Conservation (phyloP, 2,329 filamentous ascomycete species). For the Botryotinia narcissicola region DNA sequence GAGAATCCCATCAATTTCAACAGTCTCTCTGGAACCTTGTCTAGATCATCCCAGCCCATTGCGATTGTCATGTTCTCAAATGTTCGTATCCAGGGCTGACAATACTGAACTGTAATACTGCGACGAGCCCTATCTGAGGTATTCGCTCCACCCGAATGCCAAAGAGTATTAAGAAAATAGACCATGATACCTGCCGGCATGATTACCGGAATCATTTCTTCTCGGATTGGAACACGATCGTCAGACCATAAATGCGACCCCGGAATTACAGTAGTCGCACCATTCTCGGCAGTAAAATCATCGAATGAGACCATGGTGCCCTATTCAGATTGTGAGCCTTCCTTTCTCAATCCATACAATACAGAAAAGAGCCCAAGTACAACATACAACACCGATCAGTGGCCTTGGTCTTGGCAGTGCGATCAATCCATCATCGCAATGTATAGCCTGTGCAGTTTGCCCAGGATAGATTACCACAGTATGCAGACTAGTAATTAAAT, state of each 20-base stretch:
- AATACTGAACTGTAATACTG: constrained; percentile 37
- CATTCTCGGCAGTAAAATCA: constrained; percentile 36
- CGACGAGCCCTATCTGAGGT: constrained; percentile 26
- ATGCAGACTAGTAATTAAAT: constrained; percentile 41
- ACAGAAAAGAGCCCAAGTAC: not conserved
- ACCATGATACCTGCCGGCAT: constrained; percentile 37
- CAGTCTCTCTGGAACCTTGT: constrained; percentile 32
- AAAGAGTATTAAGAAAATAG: constrained; percentile 37
- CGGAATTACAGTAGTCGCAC: constrained; percentile 37
- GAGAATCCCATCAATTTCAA: constrained; percentile 35
- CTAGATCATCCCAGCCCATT: constrained; percentile 38
- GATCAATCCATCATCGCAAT: constrained; percentile 40
- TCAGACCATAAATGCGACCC: constrained; percentile 37
- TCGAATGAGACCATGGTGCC: constrained; percentile 38
- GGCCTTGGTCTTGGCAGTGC: constrained; percentile 35
- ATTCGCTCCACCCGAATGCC: constrained; percentile 36
- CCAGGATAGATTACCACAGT: constrained; percentile 43
- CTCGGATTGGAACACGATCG: constrained; percentile 32
- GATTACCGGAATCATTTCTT: constrained; percentile 34
- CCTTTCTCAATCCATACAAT: not conserved
- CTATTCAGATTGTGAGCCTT: constrained; percentile 24
- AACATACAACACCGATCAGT: constrained; percentile 33
- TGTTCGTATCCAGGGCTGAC: constrained; percentile 41
- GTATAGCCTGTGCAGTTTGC: constrained; percentile 39
- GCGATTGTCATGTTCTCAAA: constrained; percentile 42